These are phyloP conservation scores for Aspergillus sp. DNA, from an alignment of 2,329 filamentous ascomycete species.

Conservation along the genomic window DNA sequence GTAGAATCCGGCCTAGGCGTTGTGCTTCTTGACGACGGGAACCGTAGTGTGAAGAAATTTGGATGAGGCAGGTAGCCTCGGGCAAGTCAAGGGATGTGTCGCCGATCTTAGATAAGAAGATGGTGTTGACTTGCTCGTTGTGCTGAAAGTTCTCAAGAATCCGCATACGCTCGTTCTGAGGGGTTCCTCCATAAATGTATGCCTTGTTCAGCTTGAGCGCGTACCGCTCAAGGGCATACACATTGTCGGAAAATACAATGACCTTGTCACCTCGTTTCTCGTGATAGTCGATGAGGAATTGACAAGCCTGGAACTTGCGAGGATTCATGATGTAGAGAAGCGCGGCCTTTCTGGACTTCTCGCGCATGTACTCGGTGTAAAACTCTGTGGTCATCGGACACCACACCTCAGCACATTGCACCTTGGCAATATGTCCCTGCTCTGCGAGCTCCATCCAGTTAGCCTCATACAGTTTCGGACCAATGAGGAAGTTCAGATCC, in stretches of 20 bases:
- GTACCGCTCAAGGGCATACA: conserved; percentile 86
- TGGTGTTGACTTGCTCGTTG: conserved; percentile 83
- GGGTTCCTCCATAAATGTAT: conserved; percentile 87
- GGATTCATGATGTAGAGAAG: conserved; percentile 96
- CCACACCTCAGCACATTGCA: conserved; percentile 98
- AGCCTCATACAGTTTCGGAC: conserved; percentile 94
- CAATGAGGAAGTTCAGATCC: conserved; percentile 95
- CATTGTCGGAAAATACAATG: conserved; percentile 97
- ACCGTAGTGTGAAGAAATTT: conserved; percentile 96
- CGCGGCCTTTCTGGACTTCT: conserved; percentile 64
- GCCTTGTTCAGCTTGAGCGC: conserved; percentile 80
- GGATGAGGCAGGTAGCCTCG: conserved; percentile 93
- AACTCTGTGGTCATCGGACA: conserved; percentile 99
- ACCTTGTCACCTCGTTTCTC: conserved; percentile 94
- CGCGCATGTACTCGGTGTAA: conserved; percentile 85
- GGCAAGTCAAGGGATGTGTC: conserved; percentile 97
- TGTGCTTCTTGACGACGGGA: conserved; percentile 96
- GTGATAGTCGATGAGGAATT: conserved; percentile 98
- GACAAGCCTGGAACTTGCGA: conserved; percentile 92
- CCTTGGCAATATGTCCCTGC: conserved; percentile 92
- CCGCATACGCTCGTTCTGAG: conserved; percentile 77
- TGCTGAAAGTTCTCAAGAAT: conserved; percentile 95
- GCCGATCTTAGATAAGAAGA: conserved; percentile 96
- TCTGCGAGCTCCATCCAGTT: conserved; percentile 99
- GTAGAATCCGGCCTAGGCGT: conserved; percentile 84